Conservation (phyloP, 805 yeast species). For the Candida palmyrensis region DNA sequence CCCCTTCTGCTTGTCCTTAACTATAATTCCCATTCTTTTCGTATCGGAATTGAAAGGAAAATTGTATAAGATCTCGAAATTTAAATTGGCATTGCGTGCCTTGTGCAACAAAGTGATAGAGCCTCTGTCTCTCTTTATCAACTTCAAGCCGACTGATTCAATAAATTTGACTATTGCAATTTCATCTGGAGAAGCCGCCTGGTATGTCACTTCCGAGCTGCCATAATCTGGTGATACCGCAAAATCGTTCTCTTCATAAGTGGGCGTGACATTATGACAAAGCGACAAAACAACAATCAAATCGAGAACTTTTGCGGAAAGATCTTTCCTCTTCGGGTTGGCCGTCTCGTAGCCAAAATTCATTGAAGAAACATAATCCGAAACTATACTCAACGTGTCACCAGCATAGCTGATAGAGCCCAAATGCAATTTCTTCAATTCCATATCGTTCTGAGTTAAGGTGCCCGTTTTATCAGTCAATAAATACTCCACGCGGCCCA, state of each 20-base stretch:
- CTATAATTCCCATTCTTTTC: slow-evolving; percentile 91
- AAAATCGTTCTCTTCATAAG: slow-evolving; percentile 55
- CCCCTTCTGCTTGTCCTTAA: slow-evolving; percentile 54
- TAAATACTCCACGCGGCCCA: slow-evolving; percentile 91
- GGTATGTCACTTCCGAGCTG: slow-evolving; percentile 52
- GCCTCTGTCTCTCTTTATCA: slow-evolving; percentile 77
- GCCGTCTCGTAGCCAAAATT: slow-evolving; percentile 8
- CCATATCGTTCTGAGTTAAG: slow-evolving; percentile 97
- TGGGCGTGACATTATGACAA: slow-evolving; percentile 98
- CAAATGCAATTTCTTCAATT: slow-evolving; percentile 83
- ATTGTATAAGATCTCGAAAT: slow-evolving; percentile 68
- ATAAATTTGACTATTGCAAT: slow-evolving; percentile 94
- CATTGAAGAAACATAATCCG: slow-evolving; percentile 47
- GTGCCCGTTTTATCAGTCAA: slow-evolving; percentile 97
- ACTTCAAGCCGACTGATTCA: slow-evolving; percentile 75
- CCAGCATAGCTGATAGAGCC: slow-evolving; percentile 91
- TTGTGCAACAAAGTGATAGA: slow-evolving; percentile 65
- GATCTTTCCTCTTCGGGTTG: slow-evolving; percentile 52
- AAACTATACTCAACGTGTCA: slow-evolving; percentile 86
- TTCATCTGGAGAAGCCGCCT: slow-evolving; percentile 99
- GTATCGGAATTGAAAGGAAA: slow-evolving; percentile 96
- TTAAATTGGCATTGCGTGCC: slow-evolving; percentile 44
- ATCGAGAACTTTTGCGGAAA: slow-evolving; percentile 73
- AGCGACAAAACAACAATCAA: slow-evolving; percentile 77
- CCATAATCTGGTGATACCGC: slow-evolving; percentile 45